These are phyloP conservation scores for Coffea eugenioides DNA, from an alignment of 257 asterid species.

Conservation along the genomic window DNA sequence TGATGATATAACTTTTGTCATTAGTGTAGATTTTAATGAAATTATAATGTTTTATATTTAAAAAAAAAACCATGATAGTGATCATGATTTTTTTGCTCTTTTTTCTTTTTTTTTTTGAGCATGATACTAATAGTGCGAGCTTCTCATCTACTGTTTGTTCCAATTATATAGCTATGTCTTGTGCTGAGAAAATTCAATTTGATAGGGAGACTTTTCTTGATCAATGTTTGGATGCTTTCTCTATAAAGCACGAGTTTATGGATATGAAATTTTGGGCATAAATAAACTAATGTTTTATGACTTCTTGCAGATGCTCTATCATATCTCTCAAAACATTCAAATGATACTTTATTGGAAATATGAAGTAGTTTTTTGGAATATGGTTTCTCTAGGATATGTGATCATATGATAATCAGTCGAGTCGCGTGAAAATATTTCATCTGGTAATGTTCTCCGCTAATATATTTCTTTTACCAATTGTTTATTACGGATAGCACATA, in stretches of 20 bases:
- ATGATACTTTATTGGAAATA: neutral
- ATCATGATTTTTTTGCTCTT: neutral
- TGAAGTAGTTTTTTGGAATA: neutral
- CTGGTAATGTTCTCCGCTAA: no score
- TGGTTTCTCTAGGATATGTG: neutral
- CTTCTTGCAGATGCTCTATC: neutral
- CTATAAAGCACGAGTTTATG: slow-evolving; percentile 57
- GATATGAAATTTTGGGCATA: slow-evolving; percentile 41
- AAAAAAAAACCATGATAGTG: no score
- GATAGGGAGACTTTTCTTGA: slow-evolving; percentile 70
- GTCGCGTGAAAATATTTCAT: no score
- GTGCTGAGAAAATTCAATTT: slow-evolving; percentile 52
- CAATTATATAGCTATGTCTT: slow-evolving; percentile 34
- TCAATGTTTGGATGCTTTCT: slow-evolving; percentile 68
- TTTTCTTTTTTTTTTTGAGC: no score
- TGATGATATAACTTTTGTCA: neutral
- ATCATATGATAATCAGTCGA: no score
- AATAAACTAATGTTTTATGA: neutral
- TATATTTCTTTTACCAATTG: no score
- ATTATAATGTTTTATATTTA: no score
- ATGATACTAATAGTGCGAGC: slow-evolving; percentile 73
- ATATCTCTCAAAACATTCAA: no score
- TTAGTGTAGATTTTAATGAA: neutral
- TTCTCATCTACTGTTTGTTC: slow-evolving; percentile 58
- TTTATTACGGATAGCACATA: no score